These are phyloP conservation scores for Megacollybia platyphylla DNA, from an alignment of 1,284 basidiomycete genomes.

Conservation along the genomic window DNA sequence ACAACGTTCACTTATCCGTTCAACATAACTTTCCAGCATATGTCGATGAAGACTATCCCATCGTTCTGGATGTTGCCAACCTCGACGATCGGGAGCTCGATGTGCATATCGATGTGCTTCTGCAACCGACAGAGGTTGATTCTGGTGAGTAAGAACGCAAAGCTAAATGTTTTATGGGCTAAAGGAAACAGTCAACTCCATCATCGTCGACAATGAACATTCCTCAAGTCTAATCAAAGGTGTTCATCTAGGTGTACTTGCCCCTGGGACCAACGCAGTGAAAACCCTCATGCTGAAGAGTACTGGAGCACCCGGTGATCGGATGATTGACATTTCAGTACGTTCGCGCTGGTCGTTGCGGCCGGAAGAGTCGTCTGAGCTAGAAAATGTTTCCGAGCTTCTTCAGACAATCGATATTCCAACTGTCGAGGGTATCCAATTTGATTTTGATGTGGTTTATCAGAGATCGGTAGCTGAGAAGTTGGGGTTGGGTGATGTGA, in stretches of 20 bases:
- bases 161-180: conserved; percentile 1
- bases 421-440: conserved; percentile 39
- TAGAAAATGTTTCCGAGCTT: conserved; percentile 39
- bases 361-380: conserved; percentile 9
- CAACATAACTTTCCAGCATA: conserved; percentile 56
- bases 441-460: conserved; percentile 38
- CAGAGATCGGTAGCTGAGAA: conserved; percentile 21
- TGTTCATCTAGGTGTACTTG: conserved; percentile 47
- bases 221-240: conserved; percentile 67
- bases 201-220: conserved; percentile 44
- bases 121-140: conserved; percentile 72
- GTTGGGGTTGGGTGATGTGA: conserved; percentile 37
- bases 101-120: conserved; percentile 56
- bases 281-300: conserved; percentile 52
- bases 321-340: conserved; percentile 64
- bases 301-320: conserved; percentile 48
- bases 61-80: conserved; percentile 57
- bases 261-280: conserved; percentile 36
- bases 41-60: conserved; percentile 65
- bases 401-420: conserved; percentile 52
- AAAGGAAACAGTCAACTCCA: conserved; percentile 38
- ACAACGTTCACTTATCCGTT: conserved; percentile 42
- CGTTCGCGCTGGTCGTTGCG: conserved; percentile 35
- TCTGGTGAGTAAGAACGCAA: conserved; percentile 35
- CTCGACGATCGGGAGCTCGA: conserved; percentile 54